These are phyloP conservation scores for Nicotiana otophora DNA, from an alignment of 257 asterid genomes.

Conservation along the genomic window DNA sequence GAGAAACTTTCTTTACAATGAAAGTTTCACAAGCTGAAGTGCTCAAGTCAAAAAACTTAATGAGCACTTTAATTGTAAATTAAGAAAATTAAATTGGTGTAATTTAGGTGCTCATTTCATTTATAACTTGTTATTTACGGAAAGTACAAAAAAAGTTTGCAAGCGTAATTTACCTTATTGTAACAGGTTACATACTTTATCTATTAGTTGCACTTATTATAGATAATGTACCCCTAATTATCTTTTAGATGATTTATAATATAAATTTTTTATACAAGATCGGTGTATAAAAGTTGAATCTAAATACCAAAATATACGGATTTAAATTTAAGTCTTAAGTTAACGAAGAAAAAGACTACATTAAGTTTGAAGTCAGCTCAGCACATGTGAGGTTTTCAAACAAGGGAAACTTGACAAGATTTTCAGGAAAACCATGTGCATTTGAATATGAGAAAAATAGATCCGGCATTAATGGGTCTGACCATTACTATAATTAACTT, in stretches of 20 bases:
- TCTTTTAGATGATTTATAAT: not conserved
- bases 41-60: not conserved
- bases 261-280: not conserved
- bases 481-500: not conserved
- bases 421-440: conserved; percentile 11
- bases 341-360: not conserved
- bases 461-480: conserved; percentile 10
- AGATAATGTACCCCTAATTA: too few species aligned
- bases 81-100: not conserved
- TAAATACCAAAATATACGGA: not conserved
- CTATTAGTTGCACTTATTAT: not conserved
- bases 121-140: not conserved
- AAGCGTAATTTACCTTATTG: too few species aligned
- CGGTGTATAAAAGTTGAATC: not conserved
- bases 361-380: not conserved
- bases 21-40: too few species aligned
- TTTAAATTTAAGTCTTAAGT: not conserved
- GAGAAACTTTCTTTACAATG: not conserved
- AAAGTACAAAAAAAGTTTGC: not conserved
- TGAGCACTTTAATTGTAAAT: too few species aligned
- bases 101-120: not conserved
- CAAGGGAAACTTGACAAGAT: not conserved
- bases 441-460: not conserved
- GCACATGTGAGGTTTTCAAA: not conserved
- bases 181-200: not conserved